phyloP scores from a whole-genome alignment of 2,329 filamentous ascomycete genomes.

The Geosmithia putterillii region DNA sequence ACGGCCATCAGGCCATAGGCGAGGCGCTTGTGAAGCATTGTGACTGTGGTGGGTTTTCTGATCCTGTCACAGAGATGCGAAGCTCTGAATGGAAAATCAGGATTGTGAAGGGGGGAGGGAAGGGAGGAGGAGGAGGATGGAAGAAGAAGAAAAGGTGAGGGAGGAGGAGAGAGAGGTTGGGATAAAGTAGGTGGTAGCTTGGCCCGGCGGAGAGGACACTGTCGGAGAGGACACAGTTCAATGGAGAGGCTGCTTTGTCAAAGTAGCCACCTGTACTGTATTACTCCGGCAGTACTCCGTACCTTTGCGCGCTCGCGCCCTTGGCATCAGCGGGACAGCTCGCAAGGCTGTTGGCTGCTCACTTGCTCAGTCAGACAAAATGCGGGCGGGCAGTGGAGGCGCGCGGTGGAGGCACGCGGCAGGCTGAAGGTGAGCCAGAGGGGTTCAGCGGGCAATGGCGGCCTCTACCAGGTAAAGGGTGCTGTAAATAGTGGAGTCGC shows the following conservation, averaged over 20 bases:
- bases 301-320: background rate
- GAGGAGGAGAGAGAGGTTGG: background rate
- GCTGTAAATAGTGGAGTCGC: background rate
- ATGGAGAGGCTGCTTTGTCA: too few species aligned
- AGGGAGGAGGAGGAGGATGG: conserved; percentile 1
- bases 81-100: background rate
- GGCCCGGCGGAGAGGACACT: too few species aligned
- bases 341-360: background rate
- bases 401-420: conserved; percentile 2
- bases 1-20: conserved; percentile 42
- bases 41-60: conserved; percentile 5
- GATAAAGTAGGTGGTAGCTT: conserved; percentile 3
- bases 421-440: conserved; percentile 1
- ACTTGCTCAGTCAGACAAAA: too few species aligned
- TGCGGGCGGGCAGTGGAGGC: background rate
- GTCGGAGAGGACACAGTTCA: too few species aligned
- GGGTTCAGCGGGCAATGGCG: background rate
- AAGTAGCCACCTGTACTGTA: background rate
- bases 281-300: too few species aligned
- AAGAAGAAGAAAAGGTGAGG: background rate
- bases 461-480: too few species aligned
- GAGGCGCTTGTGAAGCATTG: conserved; percentile 37
- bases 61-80: background rate
- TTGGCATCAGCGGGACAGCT: background rate
- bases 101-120: background rate